phyloP scores from a whole-genome alignment of 148 eudicot species.

The Camellia granthamiana region DNA sequence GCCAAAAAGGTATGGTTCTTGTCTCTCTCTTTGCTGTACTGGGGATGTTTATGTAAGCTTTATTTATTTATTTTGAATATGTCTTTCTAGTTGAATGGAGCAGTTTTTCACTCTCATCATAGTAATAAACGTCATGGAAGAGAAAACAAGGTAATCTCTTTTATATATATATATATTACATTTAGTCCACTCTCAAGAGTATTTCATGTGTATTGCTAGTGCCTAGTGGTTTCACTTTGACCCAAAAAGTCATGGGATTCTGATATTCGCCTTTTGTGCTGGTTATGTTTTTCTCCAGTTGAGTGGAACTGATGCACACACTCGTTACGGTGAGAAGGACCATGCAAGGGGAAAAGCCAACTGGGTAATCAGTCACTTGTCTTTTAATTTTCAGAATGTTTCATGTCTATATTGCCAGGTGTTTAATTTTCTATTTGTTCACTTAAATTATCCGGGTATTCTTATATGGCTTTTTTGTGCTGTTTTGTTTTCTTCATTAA shows the following conservation, averaged over 20 bases:
- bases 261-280: background rate
- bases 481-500: background rate
- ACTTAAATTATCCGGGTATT: background rate
- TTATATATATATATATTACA: too few species aligned
- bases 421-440: background rate
- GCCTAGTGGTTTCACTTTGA: background rate
- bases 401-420: background rate
- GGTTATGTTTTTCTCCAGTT: background rate
- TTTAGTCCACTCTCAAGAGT: background rate
- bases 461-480: background rate
- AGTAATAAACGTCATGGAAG: constrained; percentile 21
- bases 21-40: background rate
- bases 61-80: background rate
- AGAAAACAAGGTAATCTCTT: background rate
- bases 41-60: constrained; percentile 7
- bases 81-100: constrained; percentile 38
- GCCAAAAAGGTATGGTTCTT: constrained; percentile 29
- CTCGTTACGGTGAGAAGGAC: constrained; percentile 11
- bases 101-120: constrained; percentile 23
- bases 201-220: background rate
- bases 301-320: background rate
- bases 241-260: too few species aligned
- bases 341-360: constrained; percentile 40
- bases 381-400: background rate
- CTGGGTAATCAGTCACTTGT: constrained; percentile 16